Conservation (phyloP, 805 yeast genomes). For the Nakazawaea sp. region DNA sequence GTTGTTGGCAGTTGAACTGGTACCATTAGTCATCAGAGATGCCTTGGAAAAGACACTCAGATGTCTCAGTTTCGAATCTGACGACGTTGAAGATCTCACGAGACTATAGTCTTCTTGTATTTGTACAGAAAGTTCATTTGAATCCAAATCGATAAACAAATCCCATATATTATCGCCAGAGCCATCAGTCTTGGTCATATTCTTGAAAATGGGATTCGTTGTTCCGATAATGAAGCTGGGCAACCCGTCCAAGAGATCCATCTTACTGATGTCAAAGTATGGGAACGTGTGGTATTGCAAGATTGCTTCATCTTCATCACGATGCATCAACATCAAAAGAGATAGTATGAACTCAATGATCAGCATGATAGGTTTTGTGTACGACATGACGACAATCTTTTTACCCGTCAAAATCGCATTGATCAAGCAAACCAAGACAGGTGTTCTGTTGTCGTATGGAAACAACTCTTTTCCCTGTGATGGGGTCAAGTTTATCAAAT, state of each 20-base stretch:
- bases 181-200: conserved; percentile 22
- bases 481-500: neutral
- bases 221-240: conserved; percentile 54
- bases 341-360: conserved; percentile 39
- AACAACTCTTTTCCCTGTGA: conserved; percentile 1
- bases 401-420: conserved; percentile 44
- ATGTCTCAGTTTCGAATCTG: neutral
- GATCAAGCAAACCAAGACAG: conserved; percentile 37
- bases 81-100: neutral
- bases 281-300: conserved; percentile 34
- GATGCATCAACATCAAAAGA: conserved; percentile 26
- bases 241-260: conserved; percentile 38
- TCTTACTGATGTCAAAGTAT: conserved; percentile 52
- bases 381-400: conserved; percentile 27
- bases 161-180: conserved; percentile 43
- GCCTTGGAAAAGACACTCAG: neutral
- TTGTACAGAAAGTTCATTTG: conserved; percentile 28
- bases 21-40: neutral
- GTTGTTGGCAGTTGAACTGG: neutral
- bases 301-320: neutral
- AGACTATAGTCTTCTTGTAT: neutral
- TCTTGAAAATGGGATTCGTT: conserved; percentile 57
- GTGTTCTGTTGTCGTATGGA: conserved; percentile 22
- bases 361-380: conserved; percentile 38
- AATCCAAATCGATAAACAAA: conserved; percentile 52